These are phyloP conservation scores for Priceomyces fermenticarens DNA, from an alignment of 805 yeast genomes.

Conservation along the genomic window DNA sequence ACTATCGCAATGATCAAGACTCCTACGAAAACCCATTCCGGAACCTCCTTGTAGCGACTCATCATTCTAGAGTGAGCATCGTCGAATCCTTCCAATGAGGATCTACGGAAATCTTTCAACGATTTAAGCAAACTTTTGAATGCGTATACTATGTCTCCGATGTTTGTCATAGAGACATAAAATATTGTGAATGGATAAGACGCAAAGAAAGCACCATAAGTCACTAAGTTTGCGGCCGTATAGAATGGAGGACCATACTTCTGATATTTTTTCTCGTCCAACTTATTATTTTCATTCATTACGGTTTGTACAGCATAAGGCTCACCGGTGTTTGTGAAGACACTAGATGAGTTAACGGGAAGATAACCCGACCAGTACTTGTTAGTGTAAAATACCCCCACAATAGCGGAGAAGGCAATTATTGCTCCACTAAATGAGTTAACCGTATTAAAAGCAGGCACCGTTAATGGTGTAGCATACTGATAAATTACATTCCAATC, in stretches of 20 bases:
- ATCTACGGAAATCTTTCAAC: conserved; percentile 7
- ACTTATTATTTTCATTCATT: conserved; percentile 31
- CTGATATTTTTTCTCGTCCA: conserved; percentile 20
- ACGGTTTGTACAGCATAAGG: conserved; percentile 41
- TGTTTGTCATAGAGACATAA: conserved; percentile 27
- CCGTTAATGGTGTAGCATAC: conserved; percentile 40
- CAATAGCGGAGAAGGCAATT: conserved; percentile 15
- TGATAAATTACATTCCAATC: conserved; percentile 48
- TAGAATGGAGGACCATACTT: conserved; percentile 28
- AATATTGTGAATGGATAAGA: conserved; percentile 36
- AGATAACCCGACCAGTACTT: conserved; percentile 21
- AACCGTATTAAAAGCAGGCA: conserved; percentile 37
- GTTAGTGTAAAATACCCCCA: conserved; percentile 20
- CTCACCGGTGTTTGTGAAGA: conserved; percentile 50
- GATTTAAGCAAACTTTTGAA: conserved; percentile 16
- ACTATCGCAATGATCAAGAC: conserved; percentile 26
- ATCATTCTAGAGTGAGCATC: conserved; percentile 33
- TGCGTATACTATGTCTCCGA: conserved; percentile 16
- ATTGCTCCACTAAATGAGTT: conserved; percentile 15
- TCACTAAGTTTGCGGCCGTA: conserved; percentile 25
- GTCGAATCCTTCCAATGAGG: conserved; percentile 28
- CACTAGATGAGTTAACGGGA: conserved; percentile 41
- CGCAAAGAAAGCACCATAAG: conserved; percentile 26
- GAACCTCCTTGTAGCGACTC: conserved; percentile 32
- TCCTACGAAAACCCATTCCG: conserved; percentile 27